Evolutionary conservation across 805 yeast genomes (phyloP).

Genomic region (Saccharomyces eubayanus): DNA sequence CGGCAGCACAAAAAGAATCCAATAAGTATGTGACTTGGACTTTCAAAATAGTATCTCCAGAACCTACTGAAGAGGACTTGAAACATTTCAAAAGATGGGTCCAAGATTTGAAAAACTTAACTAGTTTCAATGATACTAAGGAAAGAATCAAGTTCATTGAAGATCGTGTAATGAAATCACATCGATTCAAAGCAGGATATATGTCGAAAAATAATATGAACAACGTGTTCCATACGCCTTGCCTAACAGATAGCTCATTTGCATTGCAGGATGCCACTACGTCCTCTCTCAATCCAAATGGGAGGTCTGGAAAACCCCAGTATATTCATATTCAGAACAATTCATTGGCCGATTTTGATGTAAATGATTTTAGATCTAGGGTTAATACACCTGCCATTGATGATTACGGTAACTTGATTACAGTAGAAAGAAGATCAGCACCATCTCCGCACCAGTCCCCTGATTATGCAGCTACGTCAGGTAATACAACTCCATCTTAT

Average conservation of each 20-base stretch:
- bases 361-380: slow-evolving; percentile 11
- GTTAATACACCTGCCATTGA: slow-evolving; percentile 32
- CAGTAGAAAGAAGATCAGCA: slow-evolving; percentile 19
- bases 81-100: slow-evolving; percentile 46
- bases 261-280: background rate
- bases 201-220: background rate
- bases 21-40: slow-evolving; percentile 20
- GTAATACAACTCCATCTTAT: background rate
- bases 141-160: slow-evolving; percentile 44
- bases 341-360: slow-evolving; percentile 3
- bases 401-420: slow-evolving; percentile 32
- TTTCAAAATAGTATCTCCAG: slow-evolving; percentile 20
- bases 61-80: slow-evolving; percentile 36
- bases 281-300: slow-evolving; percentile 4
- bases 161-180: slow-evolving; percentile 26
- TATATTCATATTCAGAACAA: slow-evolving; percentile 20
- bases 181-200: slow-evolving; percentile 4
- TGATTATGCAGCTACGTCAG: slow-evolving; percentile 1
- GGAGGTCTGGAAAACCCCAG: slow-evolving; percentile 19
- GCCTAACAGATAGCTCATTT: slow-evolving; percentile 1
- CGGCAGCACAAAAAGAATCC: slow-evolving; percentile 6
- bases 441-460: slow-evolving; percentile 8
- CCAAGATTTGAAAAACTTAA: slow-evolving; percentile 45
- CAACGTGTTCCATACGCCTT: background rate
- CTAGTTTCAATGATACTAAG: slow-evolving; percentile 38